Evolutionary conservation across 805 yeast genomes (phyloP), one percentile per base, ranked within the genome.

Genomic region (Schwanniomyces pseudopolymorphus): DNA sequence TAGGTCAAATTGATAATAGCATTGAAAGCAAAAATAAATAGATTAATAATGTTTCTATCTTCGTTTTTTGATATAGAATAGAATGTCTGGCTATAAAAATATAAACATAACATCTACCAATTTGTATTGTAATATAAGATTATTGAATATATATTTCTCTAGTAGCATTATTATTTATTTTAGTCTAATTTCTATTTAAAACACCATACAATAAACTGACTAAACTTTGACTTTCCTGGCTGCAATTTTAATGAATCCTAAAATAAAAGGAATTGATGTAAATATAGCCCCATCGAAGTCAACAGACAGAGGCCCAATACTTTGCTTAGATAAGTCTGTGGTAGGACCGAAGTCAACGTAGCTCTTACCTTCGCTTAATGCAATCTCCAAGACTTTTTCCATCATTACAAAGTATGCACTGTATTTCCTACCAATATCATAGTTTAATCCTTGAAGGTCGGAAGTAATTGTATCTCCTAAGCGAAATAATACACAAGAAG

Each of bases 301-400:
- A 10, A 73, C 67, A 28, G 64, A 60, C 35, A 55, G 53, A 39
- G 71, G 56, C 2, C 77, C 77, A 44, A 73, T 71, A 33, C 69
- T 73, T 46, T 63, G 56, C 53, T 72, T 72, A 11, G 77, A 72
- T 48, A 67, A 68, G 7, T 71, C 66, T 2, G 78, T 72, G 8
- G 78, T 72, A 3, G 77, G 78, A 3, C 77, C 78, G 51, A 72
- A 72, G 52, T 72, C 77, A 17, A 72, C 74, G 53, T 72, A 72
- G 26, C 58, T 51, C 21, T 64, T 57, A 8, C 68, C 67, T 45
- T 67, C 72, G 38, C 55, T 56, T 42, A 72, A 49, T 0, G 75
- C 78, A 14, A 71, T 69, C 19, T 58, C 56, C 21, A 72, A 70
- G n/a, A 72, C 71, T 37, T 68, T 64, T 54, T 72, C 76, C 77